Conservation (phyloP, 768 basidiomycete species). For the Calocybe indica region DNA sequence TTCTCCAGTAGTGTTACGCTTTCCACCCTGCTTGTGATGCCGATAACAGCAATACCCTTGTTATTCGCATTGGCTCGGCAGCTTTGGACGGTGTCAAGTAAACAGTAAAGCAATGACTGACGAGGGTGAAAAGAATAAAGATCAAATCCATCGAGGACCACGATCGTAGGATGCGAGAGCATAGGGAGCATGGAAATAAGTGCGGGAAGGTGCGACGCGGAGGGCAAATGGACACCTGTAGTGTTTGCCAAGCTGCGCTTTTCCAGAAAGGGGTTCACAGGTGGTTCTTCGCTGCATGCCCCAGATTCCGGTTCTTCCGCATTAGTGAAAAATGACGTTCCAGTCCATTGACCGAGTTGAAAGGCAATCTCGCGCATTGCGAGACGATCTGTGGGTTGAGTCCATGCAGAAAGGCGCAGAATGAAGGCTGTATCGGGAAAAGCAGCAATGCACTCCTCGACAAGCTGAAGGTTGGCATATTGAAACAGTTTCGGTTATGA, state of each 20-base stretch:
- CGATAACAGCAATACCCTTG: conserved; percentile 80
- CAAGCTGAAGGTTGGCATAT: conserved; percentile 35
- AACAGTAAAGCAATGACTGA: conserved; percentile 90
- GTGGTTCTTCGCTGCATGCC: neutral
- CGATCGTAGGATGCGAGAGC: conserved; percentile 70
- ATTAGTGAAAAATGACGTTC: conserved; percentile 44
- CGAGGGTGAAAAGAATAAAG: conserved; percentile 88
- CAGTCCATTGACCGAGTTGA: conserved; percentile 77
- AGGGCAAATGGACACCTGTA: conserved; percentile 35
- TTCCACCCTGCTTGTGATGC: conserved; percentile 82
- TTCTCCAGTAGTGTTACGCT: conserved; percentile 90
- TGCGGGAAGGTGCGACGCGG: conserved; percentile 65
- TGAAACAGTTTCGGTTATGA: neutral
- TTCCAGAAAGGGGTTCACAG: conserved; percentile 9
- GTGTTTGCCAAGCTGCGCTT: conserved; percentile 20
- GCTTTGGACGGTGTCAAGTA: conserved; percentile 91
- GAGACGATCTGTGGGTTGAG: conserved; percentile 78
- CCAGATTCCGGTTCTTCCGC: conserved; percentile 27
- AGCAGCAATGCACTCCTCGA: conserved; percentile 49
- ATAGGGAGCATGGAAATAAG: conserved; percentile 75
- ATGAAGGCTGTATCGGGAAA: conserved; percentile 55
- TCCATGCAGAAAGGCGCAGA: conserved; percentile 79
- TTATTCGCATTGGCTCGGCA: conserved; percentile 53
- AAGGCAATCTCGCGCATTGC: conserved; percentile 91
- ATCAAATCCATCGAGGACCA: conserved; percentile 91